A percentile compares a stretch with the other conserved stretches of the same genome.
Conservation (phyloP, 371 early-diverging fungal genomes). For the Mucor velutinosus region DNA sequence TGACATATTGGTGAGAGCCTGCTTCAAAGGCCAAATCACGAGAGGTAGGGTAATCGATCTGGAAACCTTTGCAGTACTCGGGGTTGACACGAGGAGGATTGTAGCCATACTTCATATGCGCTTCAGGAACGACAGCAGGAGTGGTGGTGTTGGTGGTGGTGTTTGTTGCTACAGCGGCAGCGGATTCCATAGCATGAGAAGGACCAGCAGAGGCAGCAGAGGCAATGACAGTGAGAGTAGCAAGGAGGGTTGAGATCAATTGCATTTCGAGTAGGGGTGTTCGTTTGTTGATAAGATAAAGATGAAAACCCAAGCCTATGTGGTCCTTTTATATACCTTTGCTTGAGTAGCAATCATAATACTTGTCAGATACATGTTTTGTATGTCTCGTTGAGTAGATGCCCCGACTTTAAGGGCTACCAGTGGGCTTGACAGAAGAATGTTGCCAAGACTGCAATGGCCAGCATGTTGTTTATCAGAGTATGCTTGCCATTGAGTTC, state of each 20-base stretch:
- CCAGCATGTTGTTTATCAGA: too few relatives aligned
- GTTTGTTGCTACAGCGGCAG: neutral
- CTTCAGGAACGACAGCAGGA: neutral
- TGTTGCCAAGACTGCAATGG: neutral
- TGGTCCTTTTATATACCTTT: neutral
- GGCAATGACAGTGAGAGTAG: neutral
- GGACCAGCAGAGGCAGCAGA: neutral
- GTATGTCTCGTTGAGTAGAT: neutral
- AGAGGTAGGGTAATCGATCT: neutral
- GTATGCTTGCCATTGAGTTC: too few relatives aligned
- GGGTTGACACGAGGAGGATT: neutral
- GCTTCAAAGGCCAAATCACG: neutral
- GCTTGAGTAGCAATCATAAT: neutral
- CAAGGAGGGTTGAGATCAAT: neutral
- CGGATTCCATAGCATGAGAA: neutral
- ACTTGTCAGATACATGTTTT: neutral
- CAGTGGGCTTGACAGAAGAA: neutral
- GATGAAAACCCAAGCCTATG: neutral
- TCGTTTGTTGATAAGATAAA: neutral
- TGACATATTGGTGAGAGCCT: neutral
- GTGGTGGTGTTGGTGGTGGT: neutral
- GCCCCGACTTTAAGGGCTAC: too few relatives aligned
- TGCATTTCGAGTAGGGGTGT: neutral
- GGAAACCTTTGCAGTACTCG: neutral
- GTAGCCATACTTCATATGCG: neutral